Conservation (phyloP, 768 basidiomycete genomes). For the Lactarius pseudohatsudake region DNA sequence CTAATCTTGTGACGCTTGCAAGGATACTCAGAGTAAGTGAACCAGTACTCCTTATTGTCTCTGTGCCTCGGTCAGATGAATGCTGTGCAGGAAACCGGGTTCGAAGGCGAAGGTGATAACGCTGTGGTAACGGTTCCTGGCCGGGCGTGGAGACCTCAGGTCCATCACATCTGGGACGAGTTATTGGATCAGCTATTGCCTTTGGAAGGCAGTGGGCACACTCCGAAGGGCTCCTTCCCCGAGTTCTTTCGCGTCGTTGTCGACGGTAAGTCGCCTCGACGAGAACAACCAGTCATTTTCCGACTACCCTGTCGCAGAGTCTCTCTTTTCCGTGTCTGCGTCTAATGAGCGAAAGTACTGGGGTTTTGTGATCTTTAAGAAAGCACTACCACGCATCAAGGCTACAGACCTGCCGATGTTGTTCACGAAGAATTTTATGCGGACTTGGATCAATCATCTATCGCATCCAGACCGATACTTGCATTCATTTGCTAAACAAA, state of each 20-base stretch:
- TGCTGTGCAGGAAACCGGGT: slow-evolving; percentile 33
- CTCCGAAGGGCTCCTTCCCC: slow-evolving; percentile 64
- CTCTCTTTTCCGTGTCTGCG: slow-evolving; percentile 79
- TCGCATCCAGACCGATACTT: slow-evolving; percentile 85
- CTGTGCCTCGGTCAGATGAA: neutral
- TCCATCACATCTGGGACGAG: slow-evolving; percentile 90
- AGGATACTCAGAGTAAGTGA: slow-evolving; percentile 73
- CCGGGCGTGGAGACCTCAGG: slow-evolving; percentile 81
- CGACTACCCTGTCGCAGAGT: slow-evolving; percentile 50
- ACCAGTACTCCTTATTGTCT: neutral
- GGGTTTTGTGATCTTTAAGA: slow-evolving; percentile 92
- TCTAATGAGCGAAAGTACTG: slow-evolving; percentile 90
- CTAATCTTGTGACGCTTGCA: slow-evolving; percentile 75
- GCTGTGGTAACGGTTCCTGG: slow-evolving; percentile 49
- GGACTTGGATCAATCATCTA: slow-evolving; percentile 95
- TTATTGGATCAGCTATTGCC: slow-evolving; percentile 76
- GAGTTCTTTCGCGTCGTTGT: slow-evolving; percentile 92
- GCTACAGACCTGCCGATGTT: slow-evolving; percentile 74
- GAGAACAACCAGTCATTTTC: slow-evolving; percentile 1
- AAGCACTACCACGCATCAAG: slow-evolving; percentile 66
- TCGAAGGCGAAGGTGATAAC: slow-evolving; percentile 59
- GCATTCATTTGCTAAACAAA: slow-evolving; percentile 83
- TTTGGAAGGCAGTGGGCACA: slow-evolving; percentile 38
- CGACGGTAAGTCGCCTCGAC: slow-evolving; percentile 60
- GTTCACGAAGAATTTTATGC: slow-evolving; percentile 94